Percentiles rank a stretch among this genome's conserved stretches.
Evolutionary conservation across 768 basidiomycete genomes (phyloP).

Genomic region (Kwoniella dejecticola): DNA sequence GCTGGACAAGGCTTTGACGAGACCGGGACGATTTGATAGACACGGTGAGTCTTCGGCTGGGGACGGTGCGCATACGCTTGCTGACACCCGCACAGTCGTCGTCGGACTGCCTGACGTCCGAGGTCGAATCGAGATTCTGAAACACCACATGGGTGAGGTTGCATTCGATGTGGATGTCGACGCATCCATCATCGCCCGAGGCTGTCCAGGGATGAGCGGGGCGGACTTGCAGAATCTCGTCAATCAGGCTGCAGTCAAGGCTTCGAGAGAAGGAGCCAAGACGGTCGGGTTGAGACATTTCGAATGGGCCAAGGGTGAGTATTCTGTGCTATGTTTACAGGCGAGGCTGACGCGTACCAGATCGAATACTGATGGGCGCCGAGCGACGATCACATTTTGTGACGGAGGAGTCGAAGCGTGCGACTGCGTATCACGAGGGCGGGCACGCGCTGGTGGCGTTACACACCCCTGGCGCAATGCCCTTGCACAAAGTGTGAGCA

Average conservation of each 20-base stretch:
- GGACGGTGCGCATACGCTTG: not conserved
- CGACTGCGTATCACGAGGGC: conserved; percentile 93
- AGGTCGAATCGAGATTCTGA: conserved; percentile 85
- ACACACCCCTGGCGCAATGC: conserved; percentile 93
- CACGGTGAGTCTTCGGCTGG: conserved; percentile 56
- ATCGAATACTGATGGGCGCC: conserved; percentile 95
- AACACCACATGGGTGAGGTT: conserved; percentile 85
- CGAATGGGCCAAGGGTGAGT: conserved; percentile 89
- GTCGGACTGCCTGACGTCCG: conserved; percentile 94
- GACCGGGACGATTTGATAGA: conserved; percentile 95
- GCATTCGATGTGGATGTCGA: conserved; percentile 70
- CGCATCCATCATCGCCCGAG: conserved; percentile 82
- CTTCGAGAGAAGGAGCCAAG: conserved; percentile 76
- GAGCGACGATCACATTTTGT: conserved; percentile 89
- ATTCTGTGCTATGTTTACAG: conserved; percentile 1
- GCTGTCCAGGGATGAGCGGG: conserved; percentile 93
- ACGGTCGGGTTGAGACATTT: conserved; percentile 79
- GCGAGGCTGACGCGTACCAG: too few relatives aligned
- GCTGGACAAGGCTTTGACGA: conserved; percentile 89
- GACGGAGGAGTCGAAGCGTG: conserved; percentile 77
- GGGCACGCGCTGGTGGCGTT: conserved; percentile 93
- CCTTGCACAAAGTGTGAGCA: conserved; percentile 81
- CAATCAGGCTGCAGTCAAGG: conserved; percentile 96
- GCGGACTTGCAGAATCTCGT: conserved; percentile 97
- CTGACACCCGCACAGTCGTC: conserved; percentile 60